phyloP scores from a whole-genome alignment of 768 basidiomycete species.

The Podaxis pistillaris region DNA sequence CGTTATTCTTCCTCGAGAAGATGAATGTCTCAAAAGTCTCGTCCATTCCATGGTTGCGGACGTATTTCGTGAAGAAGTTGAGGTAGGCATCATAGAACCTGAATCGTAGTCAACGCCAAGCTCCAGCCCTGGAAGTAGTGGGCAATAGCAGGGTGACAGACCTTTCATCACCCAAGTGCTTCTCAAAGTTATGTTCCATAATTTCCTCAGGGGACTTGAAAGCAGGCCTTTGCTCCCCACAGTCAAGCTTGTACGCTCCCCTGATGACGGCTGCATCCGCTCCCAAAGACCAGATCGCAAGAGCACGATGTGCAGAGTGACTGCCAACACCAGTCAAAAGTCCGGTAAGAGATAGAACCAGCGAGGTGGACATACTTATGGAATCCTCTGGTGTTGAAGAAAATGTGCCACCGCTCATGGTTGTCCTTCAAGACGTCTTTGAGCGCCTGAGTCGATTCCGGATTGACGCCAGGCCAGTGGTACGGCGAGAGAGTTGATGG shows the following conservation, averaged over 20 bases:
- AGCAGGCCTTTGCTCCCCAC: conserved; percentile 32
- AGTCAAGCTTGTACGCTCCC: conserved; percentile 37
- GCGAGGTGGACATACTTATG: conserved; percentile 31
- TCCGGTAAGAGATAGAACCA: not conserved
- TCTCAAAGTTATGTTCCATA: conserved; percentile 44
- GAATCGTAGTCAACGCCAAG: not conserved
- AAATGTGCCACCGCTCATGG: conserved; percentile 51
- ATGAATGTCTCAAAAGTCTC: conserved; percentile 58
- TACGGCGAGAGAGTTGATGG: conserved; percentile 27
- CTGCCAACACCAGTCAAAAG: conserved; percentile 31
- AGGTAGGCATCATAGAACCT: conserved; percentile 64
- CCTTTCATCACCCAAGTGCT: conserved; percentile 58
- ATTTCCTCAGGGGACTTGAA: conserved; percentile 46
- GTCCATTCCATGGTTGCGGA: conserved; percentile 42
- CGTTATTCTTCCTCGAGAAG: conserved; percentile 53
- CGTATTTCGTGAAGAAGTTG: conserved; percentile 46
- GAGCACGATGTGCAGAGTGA: conserved; percentile 56
- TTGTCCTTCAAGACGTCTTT: conserved; percentile 45
- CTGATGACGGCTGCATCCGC: conserved; percentile 39
- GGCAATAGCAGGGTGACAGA: conserved; percentile 24
- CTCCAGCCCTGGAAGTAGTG: not conserved
- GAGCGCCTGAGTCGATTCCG: conserved; percentile 37
- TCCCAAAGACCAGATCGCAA: conserved; percentile 63
- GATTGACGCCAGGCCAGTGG: conserved; percentile 32
- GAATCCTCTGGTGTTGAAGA: conserved; percentile 43